Base-by-base conservation (phyloP, 2,329 filamentous ascomycete species). In the Pyrenophora seminiperda region DNA sequence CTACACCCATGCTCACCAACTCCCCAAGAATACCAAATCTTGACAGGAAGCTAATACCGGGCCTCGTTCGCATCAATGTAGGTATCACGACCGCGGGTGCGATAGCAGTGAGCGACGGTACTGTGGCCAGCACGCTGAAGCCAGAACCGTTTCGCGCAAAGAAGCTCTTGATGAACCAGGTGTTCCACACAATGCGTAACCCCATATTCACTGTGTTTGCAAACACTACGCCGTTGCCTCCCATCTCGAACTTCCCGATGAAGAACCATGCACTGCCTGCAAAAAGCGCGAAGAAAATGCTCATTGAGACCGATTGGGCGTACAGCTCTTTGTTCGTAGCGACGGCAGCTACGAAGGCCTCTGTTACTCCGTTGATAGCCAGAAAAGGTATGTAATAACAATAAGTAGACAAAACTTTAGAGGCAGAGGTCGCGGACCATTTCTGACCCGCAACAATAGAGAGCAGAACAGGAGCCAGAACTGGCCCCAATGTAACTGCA, bases 311-410 rank as follows among this genome's bases (percentile, higher is more conserved):
- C 0, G 89, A 90, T 71, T 99, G 94, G 3, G 70, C 73, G 56
- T 90, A 85, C 3, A 99, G 83, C 59, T 97, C 82, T 3, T 80
- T 74, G 56, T 90, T 82, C 0, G 83, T 87, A 0, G 93, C 92
- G 1, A 95, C 90, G 2, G 90, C 91, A 1, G 92, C 87, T 13
- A 97, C 92, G 63, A 99, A 97, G 0, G 91, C 90, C 75, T 99
- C 94, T 1, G 88, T 85, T 17, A 97, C 84, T 42, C 94, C 94
- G 67, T 99, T 99, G 63, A 96, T 77, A 3, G 93, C 94, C 3
- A 97, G 81, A 19, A 97, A 85, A 0, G 94, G 94, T 51, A 99
- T 90, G 75, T 96, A 97, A 73, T 91, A 91, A 76, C 90, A 92
- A 73, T 97, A 99, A 0, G 81, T 82, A 0, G 87, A 85, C 5